These are phyloP conservation scores for Xylaria bambusicola DNA, from an alignment of 495 filamentous ascomycete genomes.

Conservation along the genomic window DNA sequence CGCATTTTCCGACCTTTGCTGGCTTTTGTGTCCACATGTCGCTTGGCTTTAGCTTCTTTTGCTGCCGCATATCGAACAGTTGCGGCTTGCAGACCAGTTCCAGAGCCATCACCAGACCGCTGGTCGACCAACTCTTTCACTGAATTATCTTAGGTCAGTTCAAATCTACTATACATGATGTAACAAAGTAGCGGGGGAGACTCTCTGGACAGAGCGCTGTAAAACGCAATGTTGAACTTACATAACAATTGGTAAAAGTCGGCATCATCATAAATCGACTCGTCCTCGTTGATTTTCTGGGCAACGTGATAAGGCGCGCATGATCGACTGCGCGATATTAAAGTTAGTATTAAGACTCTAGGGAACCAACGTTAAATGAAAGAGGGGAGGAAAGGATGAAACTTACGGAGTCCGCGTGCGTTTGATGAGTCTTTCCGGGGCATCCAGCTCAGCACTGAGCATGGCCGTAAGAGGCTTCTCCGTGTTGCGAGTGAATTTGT, in stretches of 20 bases:
- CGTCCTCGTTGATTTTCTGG: slow-evolving; percentile 52
- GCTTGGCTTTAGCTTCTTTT: slow-evolving; percentile 79
- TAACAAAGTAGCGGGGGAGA: no score
- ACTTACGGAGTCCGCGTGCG: slow-evolving; percentile 59
- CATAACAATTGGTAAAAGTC: slow-evolving; percentile 75
- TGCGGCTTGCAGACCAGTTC: slow-evolving; percentile 42
- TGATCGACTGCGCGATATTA: slow-evolving; percentile 43
- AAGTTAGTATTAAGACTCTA: slow-evolving; percentile 2
- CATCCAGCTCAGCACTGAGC: slow-evolving; percentile 73
- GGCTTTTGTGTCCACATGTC: slow-evolving; percentile 86
- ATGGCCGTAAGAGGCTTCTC: slow-evolving; percentile 67
- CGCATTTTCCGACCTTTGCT: slow-evolving; percentile 93
- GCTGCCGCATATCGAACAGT: slow-evolving; percentile 62
- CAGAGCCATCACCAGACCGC: slow-evolving; percentile 62
- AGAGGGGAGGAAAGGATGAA: no score
- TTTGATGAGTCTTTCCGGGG: slow-evolving; percentile 65
- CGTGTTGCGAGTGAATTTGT: slow-evolving; percentile 28
- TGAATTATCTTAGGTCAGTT: slow-evolving; percentile 45
- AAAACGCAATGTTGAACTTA: no score
- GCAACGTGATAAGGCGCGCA: slow-evolving; percentile 70
- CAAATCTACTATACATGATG: not conserved
- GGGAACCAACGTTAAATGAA: no score
- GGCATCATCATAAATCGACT: slow-evolving; percentile 80
- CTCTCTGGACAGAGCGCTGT: no score
- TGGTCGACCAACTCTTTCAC: slow-evolving; percentile 91